Conservation (phyloP, 805 yeast genomes). For the Kodamaea restingae region DNA sequence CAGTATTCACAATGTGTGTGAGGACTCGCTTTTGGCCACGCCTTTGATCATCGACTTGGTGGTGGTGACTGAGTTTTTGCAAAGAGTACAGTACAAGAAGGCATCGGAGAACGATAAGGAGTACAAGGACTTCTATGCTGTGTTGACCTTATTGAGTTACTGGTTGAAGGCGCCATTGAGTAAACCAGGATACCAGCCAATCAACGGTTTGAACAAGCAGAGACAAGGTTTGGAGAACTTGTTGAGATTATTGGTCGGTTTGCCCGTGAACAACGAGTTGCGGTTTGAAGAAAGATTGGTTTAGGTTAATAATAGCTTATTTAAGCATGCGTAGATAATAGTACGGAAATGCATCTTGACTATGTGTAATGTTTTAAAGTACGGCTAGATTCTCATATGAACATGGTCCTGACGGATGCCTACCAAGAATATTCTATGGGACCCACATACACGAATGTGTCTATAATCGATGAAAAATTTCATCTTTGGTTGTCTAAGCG, state of each 20-base stretch:
- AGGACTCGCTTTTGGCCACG: slow-evolving; percentile 90
- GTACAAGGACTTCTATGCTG: slow-evolving; percentile 73
- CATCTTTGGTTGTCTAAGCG: too few species aligned
- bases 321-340: too few species aligned
- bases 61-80: slow-evolving; percentile 83
- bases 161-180: slow-evolving; percentile 97
- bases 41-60: slow-evolving; percentile 91
- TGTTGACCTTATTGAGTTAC: slow-evolving; percentile 80
- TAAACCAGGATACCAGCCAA: slow-evolving; percentile 84
- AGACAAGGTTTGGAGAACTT: slow-evolving; percentile 89
- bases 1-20: slow-evolving; percentile 92
- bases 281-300: slow-evolving; percentile 86
- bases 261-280: slow-evolving; percentile 85
- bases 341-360: too few species aligned
- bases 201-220: slow-evolving; percentile 93
- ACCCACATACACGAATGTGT: too few species aligned
- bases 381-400: too few species aligned
- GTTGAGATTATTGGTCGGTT: slow-evolving; percentile 82
- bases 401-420: too few species aligned
- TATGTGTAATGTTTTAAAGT: too few species aligned
- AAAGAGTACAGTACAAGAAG: slow-evolving; percentile 77
- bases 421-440: too few species aligned
- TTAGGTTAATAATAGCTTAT: slow-evolving; percentile 1
- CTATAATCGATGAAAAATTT: too few species aligned
- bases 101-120: slow-evolving; percentile 40